Base-by-base conservation (phyloP, 306 rosid genomes). In the Cicer yamashitae region DNA sequence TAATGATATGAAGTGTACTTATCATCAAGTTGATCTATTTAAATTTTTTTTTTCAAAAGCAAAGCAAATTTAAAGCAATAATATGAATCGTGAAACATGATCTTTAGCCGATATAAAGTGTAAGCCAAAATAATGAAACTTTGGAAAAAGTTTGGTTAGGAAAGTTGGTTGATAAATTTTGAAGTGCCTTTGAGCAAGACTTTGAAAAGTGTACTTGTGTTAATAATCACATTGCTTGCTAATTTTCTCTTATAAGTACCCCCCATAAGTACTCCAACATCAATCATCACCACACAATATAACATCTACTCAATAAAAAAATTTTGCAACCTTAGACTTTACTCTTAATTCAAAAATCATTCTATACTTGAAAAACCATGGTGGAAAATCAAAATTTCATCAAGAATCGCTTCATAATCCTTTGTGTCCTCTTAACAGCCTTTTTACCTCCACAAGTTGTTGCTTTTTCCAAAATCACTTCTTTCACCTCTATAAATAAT, bases 311-410 rank as follows among this genome's bases (percentile, higher is more conserved):
- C 8, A 0, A 41, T 8, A 44, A 20, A 20, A 53, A 66, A 66
- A 43, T 1, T 1, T 14, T 66, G 52, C 53, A 63, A 14, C 37
- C 5, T 39, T 18, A 17, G 39, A 18, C 30, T 41, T 11, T 44
- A 66, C 5, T 25, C 17, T 44, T 18, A 9, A 65, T 65, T n/a
- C 52, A 15, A 64, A 40, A 39, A 64, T 41, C 52, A 7, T 41
- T 20, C 10, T 56, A 10, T 56, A 56, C n/a, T 56, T 56, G 37
- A 58, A 58, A 56, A 51, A 43, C 39, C 59, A 79, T 71, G 78
- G 15, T 4, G 39, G 20, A 6, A 18, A 43, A 43, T 2, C 17
- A 3, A 4, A 14, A 8, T 11, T 51, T 15, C 50, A 25, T 44
- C 39, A 46, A 44, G 50, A 44, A 59, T 20, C 74, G 43, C 41